Evolutionary conservation across 1,284 basidiomycete genomes (phyloP), one percentile per base, ranked within the genome.

Genomic region (Apiotrichum montevideense): DNA sequence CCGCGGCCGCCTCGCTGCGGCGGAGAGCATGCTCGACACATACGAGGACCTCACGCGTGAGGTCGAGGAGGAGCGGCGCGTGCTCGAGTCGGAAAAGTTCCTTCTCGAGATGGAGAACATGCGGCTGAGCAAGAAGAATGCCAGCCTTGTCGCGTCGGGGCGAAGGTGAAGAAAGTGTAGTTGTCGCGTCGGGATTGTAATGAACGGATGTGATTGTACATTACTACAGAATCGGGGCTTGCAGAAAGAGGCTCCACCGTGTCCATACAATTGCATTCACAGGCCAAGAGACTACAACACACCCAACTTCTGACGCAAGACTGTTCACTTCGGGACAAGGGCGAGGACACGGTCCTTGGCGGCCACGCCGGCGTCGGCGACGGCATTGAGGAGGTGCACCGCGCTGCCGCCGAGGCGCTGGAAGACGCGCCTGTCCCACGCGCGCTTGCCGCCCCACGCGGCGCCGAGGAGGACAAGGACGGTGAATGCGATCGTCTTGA

Each of bases 401-500:
- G 21, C n/a, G 35, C 35, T n/a, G 21, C 15, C 10, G 4, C 47
- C 47, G 4, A 40, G 35, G 2, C 13, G 35, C 35, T 49, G 47
- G 8, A 49, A 15, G 37, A 49, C 6, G 8, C 35, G 8, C 35
- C 8, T 40, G n/a, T 40, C 37, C 47, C 47, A 49, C n/a, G 11
- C 9, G 3, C 6, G 21, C 47, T 40, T 37, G 15, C 55, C 51
- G 41, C 55, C 55, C 13, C 42, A 33, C 5, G 34, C 37, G 0
- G 37, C 37, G 34, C 37, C 52, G 11, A 37, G 43, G 15, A 52
- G 14, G 29, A 52, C 35, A 3, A 21, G 2, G 40, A 46, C 33
- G 9, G 51, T 15, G 32, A 56, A 54, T 32, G 46, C 34, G 35
- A 51, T n/a, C 32, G 14, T 44, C 33, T 52, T 48, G 39, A 52